phyloP scores from a whole-genome alignment of 441 rosid species.

The Jatropha podagrica region DNA sequence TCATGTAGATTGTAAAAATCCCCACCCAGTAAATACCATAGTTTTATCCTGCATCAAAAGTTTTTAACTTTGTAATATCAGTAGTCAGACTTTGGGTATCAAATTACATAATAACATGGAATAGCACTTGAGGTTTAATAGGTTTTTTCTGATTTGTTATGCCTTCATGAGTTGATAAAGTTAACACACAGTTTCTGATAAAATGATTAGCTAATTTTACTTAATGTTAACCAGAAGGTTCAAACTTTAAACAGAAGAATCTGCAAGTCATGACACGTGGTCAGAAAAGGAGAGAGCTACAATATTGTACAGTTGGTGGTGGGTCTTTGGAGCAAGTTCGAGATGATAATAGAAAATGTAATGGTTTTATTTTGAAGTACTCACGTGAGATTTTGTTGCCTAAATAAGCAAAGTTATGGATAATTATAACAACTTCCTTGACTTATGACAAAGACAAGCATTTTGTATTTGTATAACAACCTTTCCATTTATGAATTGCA shows the following conservation, averaged over 20 bases:
- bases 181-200: too few relatives aligned
- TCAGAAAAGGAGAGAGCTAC: background rate
- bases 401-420: background rate
- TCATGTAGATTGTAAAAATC: background rate
- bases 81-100: background rate
- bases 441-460: background rate
- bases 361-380: background rate
- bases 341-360: slow-evolving; percentile 11
- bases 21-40: background rate
- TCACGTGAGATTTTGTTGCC: background rate
- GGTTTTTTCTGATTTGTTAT: background rate
- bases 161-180: too few relatives aligned
- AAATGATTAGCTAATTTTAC: background rate
- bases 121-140: background rate
- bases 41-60: background rate
- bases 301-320: background rate
- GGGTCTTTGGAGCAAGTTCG: background rate
- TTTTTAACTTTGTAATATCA: background rate
- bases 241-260: background rate
- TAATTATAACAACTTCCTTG: background rate
- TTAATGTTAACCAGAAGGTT: background rate
- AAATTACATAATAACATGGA: background rate
- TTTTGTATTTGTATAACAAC: too few relatives aligned
- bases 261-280: background rate
- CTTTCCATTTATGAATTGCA: too few relatives aligned